These are phyloP conservation scores for Auricularia sp. DNA, from an alignment of 768 basidiomycete genomes.

Conservation along the genomic window DNA sequence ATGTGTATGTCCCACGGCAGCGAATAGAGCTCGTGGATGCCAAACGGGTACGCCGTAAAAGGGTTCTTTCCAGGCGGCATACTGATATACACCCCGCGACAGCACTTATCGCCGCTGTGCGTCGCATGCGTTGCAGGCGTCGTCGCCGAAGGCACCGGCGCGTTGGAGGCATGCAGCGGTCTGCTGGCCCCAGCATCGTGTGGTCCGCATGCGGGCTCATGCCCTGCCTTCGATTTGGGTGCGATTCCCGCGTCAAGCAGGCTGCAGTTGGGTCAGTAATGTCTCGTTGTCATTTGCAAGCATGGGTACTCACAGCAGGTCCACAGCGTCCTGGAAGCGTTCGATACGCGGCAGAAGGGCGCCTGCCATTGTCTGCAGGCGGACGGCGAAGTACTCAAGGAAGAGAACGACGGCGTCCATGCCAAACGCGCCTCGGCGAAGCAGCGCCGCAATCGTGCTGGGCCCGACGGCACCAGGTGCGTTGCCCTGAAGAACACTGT, in stretches of 20 bases:
- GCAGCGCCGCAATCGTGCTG: too few relatives aligned
- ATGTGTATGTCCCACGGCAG: slow-evolving; percentile 10
- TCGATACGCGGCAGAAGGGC: not conserved
- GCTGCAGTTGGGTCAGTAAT: too few relatives aligned
- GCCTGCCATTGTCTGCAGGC: not conserved
- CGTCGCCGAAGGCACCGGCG: not conserved
- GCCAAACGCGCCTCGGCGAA: not conserved
- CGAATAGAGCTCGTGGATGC: slow-evolving; percentile 4
- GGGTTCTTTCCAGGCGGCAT: slow-evolving; percentile 6
- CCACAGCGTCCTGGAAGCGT: not conserved
- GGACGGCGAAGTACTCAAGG: not conserved
- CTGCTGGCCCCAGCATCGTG: too few relatives aligned
- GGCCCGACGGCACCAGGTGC: too few relatives aligned
- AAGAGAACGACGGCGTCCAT: not conserved
- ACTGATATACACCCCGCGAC: not conserved
- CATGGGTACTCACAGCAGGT: too few relatives aligned
- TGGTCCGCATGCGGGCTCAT: too few relatives aligned
- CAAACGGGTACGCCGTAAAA: slow-evolving; percentile 12
- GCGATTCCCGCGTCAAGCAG: too few relatives aligned
- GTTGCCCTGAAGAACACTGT: too few relatives aligned
- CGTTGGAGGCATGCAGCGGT: not conserved
- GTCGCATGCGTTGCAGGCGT: too few relatives aligned
- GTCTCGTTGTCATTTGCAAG: too few relatives aligned
- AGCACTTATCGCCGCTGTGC: not conserved
- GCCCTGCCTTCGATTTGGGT: too few relatives aligned